phyloP scores from a whole-genome alignment of 2,329 filamentous ascomycete genomes.

The Aspergillus versicolor region DNA sequence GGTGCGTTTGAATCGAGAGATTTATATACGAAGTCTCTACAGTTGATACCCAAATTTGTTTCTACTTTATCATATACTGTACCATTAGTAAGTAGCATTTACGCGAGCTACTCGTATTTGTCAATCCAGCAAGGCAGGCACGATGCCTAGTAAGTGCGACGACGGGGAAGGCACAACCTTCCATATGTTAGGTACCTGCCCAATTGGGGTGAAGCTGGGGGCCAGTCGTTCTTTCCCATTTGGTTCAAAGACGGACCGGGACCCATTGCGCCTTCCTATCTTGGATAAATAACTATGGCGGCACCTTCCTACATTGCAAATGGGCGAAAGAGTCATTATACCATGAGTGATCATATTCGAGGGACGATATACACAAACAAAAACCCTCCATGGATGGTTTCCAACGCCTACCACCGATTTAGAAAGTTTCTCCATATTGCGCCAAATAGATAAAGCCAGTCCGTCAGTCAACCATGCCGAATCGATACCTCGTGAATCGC shows the following conservation, averaged over 20 bases:
- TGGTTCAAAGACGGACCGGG: too few species aligned
- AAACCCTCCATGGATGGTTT: not conserved
- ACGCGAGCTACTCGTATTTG: too few species aligned
- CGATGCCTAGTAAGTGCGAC: too few species aligned
- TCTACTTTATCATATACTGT: not conserved
- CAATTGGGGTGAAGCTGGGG: too few species aligned
- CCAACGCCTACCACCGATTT: not conserved
- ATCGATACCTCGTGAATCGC: not conserved
- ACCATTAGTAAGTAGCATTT: too few species aligned
- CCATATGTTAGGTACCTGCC: too few species aligned
- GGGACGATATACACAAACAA: not conserved
- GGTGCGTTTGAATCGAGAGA: not conserved
- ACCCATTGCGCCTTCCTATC: too few species aligned
- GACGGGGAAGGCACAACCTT: too few species aligned
- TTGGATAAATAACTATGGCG: too few species aligned
- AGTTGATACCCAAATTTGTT: conserved; percentile 13
- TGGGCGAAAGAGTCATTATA: not conserved
- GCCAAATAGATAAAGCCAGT: conserved; percentile 10
- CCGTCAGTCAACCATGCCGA: not conserved
- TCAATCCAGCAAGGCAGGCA: too few species aligned
- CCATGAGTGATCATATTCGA: not conserved
- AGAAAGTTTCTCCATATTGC: conserved; percentile 5
- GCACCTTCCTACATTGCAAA: too few species aligned
- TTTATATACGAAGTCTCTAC: not conserved
- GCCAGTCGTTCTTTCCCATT: too few species aligned